Evolutionary conservation across 371 early-diverging fungal genomes (phyloP), one percentile per base, ranked within the genome.

Genomic region (Choanephora cucurbitarum): DNA sequence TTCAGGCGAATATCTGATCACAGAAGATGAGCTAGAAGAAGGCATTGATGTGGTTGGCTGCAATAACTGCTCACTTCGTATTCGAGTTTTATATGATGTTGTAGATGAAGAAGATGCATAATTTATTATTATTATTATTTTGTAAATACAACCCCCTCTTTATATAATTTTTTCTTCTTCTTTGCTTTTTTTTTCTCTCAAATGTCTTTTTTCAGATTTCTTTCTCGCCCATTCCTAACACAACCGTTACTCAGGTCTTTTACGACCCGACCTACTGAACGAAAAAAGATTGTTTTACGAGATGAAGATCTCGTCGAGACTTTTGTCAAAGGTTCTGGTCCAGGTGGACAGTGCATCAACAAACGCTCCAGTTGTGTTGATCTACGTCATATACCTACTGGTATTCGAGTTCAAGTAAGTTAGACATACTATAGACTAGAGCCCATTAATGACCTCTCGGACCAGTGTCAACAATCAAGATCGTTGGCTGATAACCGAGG

Each of bases 321-420:
- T 22, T 95, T 94, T 67, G 82, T 93, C 23, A 92, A 90, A 42
- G 97, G 97, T 1, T 85, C 87, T 41, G 97, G 96, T 7, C 90
- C 91, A 52, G 97, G 97, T 32, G 97, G 97, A 0, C 97, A 96
- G 66, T 92, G 91, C 60, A 88, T 96, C 55, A 96, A 96, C 79
- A 96, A 94, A 67, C 86, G 88, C 5, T 84, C 84, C 52, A 87
- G 77, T 49, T 89, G 94, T 47, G 95, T 95, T 3, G 90, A 94
- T 58, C 73, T 96, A 14, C 72, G 75, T 40, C 95, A 96, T 73
- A 81, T 77, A 31, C 95, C 95, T 15, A 94, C 96, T 0, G 91
- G 91, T 9, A 83, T 91, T 28, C 64, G 77, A 11, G 86, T 89
- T 3, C 85, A 86, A 70, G 88, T 84, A 73, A 70, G 49, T 31